Percentiles rank a stretch among this genome's conserved stretches.
These are phyloP conservation scores for Chaetomium cochliodes DNA, from an alignment of 495 filamentous ascomycete genomes.

Conservation along the genomic window DNA sequence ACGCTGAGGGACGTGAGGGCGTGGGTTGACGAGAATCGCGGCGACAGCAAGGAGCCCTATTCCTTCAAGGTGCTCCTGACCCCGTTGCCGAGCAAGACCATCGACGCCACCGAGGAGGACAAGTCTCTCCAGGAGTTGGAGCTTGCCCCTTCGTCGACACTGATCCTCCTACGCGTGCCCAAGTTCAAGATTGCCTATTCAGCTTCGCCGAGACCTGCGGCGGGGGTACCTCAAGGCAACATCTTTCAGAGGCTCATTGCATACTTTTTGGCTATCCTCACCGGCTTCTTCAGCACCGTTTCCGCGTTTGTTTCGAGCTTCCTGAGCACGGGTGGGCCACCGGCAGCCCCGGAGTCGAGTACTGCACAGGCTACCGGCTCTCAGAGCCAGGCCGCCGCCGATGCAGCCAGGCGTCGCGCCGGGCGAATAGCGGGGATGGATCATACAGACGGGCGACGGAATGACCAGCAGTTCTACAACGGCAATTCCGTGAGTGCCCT, in stretches of 20 bases:
- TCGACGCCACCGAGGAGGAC: constrained; percentile 72
- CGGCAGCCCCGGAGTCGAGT: constrained; percentile 4
- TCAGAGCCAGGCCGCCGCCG: constrained; percentile 9
- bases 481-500: constrained; percentile 70
- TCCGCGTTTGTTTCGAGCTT: constrained; percentile 38
- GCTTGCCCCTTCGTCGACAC: constrained; percentile 71
- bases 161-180: constrained; percentile 63
- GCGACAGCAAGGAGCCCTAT: constrained; percentile 56
- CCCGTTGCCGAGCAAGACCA: constrained; percentile 69
- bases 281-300: constrained; percentile 32
- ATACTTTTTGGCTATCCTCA: constrained; percentile 52
- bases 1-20: constrained; percentile 70
- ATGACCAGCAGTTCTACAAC: constrained; percentile 73
- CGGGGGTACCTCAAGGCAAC: constrained; percentile 33
- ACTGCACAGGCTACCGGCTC: background rate
- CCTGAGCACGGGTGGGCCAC: constrained; percentile 24
- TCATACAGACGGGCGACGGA: constrained; percentile 38
- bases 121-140: constrained; percentile 63
- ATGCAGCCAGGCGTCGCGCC: constrained; percentile 8
- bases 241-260: constrained; percentile 54
- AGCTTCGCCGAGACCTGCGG: constrained; percentile 54
- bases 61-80: constrained; percentile 82
- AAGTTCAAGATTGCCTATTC: constrained; percentile 49
- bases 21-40: constrained; percentile 65
- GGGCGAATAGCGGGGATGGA: constrained; percentile 32